Percentiles rank a stretch among this genome's conserved stretches.
Conservation (phyloP, 1,139 yeast species). For the Blastobotrys ciferrii region DNA sequence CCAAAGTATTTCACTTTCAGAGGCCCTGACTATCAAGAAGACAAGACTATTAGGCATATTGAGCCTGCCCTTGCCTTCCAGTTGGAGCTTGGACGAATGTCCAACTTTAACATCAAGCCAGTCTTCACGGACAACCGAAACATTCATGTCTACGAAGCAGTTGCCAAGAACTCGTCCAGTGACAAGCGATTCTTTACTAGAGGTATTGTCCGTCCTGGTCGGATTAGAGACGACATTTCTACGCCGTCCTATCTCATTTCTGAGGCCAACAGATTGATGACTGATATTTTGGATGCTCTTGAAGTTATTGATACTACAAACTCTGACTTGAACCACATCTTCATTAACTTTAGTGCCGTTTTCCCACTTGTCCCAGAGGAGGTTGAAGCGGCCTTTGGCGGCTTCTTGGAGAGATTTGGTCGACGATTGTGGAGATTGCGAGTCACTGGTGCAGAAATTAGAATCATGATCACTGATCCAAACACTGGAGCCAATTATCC, state of each 20-base stretch:
- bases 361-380: constrained; percentile 92
- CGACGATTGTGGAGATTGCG: constrained; percentile 95
- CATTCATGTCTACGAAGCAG: constrained; percentile 94
- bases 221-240: constrained; percentile 86
- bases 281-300: constrained; percentile 90
- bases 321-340: constrained; percentile 93
- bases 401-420: constrained; percentile 96
- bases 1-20: constrained; percentile 96
- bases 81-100: constrained; percentile 88
- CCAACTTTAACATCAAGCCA: constrained; percentile 92
- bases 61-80: constrained; percentile 99
- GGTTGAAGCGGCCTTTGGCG: constrained; percentile 96
- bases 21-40: constrained; percentile 72
- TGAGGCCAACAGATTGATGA: constrained; percentile 93
- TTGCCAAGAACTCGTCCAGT: constrained; percentile 88
- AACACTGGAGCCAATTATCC: constrained; percentile 88
- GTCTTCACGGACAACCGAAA: constrained; percentile 96
- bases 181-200: constrained; percentile 96
- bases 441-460: constrained; percentile 94
- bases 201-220: constrained; percentile 95
- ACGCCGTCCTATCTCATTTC: constrained; percentile 92
- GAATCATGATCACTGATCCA: constrained; percentile 92
- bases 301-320: constrained; percentile 93
- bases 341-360: constrained; percentile 92
- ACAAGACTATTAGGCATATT: constrained; percentile 91